Base-by-base conservation (phyloP, 805 yeast species). In the Torulaspora franciscae region DNA sequence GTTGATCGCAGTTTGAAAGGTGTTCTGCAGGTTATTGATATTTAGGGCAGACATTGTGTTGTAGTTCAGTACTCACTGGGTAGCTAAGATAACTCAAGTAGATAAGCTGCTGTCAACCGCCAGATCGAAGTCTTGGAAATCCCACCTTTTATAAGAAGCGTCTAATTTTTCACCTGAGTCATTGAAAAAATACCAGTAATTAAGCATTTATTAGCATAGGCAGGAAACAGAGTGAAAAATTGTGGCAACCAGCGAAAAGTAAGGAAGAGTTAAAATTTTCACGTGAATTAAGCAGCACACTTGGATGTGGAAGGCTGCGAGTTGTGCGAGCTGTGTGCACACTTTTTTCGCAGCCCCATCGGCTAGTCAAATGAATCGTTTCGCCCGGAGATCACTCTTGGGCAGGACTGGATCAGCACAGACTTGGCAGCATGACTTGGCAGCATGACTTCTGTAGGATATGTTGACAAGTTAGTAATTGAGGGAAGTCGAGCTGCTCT, bases 21-120 rank as follows among this genome's bases (percentile, higher is more conserved):
- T 64, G 45, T 74, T 66, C 49, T 79, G 77, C 44, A 77, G 59
- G 50, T 71, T 69, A 41, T 71, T 64, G 55, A 84, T 83, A 62
- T 83, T 83, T 66, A 80, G 81, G 42, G 87, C 85, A 32, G 80
- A 69, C 91, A 84, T 84, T 54, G 26, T 44, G 23, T 39, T 33
- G n/a, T 26, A 17, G 15, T 30, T 40, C 37, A 30, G 22, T 24
- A 39, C 10, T 26, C 17, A 23, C 24, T 22, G 14, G 29, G 32
- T 29, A 33, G 33, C 23, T 15, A 33, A 23, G 44, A 24, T 11
- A 33, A 22, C 13, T 19, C 37, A 33, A 19, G n/a, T 33, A 33
- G 8, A 14, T 10, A n/a, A 17, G 13, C 9, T n/a, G 14, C 10
- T 14, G 30, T 11, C 14, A 26, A 8, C 25, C 30, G 22, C 13